Base-by-base conservation (phyloP, 495 filamentous ascomycete species). In the Neurospora terricola region DNA sequence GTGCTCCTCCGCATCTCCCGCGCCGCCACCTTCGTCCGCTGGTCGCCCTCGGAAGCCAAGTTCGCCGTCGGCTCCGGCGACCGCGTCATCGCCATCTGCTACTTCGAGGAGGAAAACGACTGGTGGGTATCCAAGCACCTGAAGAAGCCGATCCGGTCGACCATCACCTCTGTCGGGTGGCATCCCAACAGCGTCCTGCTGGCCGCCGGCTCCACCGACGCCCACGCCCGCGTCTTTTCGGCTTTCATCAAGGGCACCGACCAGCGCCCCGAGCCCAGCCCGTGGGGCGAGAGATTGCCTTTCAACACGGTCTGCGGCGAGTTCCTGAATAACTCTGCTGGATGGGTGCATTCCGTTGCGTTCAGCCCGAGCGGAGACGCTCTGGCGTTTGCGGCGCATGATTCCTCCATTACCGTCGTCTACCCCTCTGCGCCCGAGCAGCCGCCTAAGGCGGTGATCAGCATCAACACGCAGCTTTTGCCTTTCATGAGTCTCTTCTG, bases 51-150 rank as follows among this genome's bases (percentile, higher is more conserved):
- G 39, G 96, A 98, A 84, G 91, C 90, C 80, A 99, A 98, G 81
- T 98, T 99, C 80, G 96, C 96, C 54, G 96, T 97, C 30, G 96
- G 96, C 72, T 98, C 94, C 42, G 96, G 96, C 73, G 96, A 97
- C 74, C 89, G 96, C 71, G 91, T 96, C 71, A 97, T 99, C 77
- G 93, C 96, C n/a, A 89, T 98, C 76, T 99, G 96, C 86, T 98
- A 98, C 85, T 99, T 98, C 76, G 96, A 99, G 78, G 91, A 96
- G 78, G 96, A 98, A 82, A 98, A 98, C 80, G 93, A 98, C 84
- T 98, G 96, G 96, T 99, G 96, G 96, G 95, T 98, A 8, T 97
- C 94, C 42, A 99, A 98, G 86, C 96, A 99, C 82, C 82, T 99
- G 73, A 98, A 97, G 88, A 98, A 98, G 86, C 96, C 96, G 7